Evolutionary conservation across 1,284 basidiomycete species (phyloP).

Genomic region (Porodaedalea pini): DNA sequence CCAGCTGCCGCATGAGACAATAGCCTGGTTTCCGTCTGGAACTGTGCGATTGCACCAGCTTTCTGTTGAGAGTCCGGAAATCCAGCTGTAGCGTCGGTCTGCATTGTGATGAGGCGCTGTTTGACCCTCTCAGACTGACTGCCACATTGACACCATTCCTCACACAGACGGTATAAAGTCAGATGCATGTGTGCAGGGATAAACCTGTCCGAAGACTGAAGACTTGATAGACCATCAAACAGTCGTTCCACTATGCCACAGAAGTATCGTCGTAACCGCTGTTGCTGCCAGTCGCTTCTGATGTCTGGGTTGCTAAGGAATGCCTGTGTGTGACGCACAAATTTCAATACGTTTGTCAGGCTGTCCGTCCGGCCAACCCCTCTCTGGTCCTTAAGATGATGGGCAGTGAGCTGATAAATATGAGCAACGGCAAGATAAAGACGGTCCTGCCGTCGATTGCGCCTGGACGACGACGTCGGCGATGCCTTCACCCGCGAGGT

Average conservation of each 20-base stretch:
- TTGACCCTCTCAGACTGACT: constrained; percentile 72
- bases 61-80: constrained; percentile 43
- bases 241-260: constrained; percentile 86
- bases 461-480: constrained; percentile 41
- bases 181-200: constrained; percentile 76
- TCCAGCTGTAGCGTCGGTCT: constrained; percentile 62
- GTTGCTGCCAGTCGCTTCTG: constrained; percentile 75
- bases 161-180: constrained; percentile 80
- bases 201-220: constrained; percentile 75
- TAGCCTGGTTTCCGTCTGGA: constrained; percentile 68
- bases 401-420: constrained; percentile 85
- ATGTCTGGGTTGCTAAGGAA: constrained; percentile 73
- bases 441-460: constrained; percentile 72
- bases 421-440: constrained; percentile 88
- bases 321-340: constrained; percentile 78
- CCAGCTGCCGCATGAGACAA: constrained; percentile 79
- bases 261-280: constrained; percentile 84
- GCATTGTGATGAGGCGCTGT: constrained; percentile 72
- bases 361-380: constrained; percentile 70
- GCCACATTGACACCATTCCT: constrained; percentile 92
- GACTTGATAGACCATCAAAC: constrained; percentile 71
- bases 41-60: constrained; percentile 59
- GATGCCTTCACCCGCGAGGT: constrained; percentile 48
- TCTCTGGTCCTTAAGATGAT: constrained; percentile 69
- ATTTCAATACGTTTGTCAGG: constrained; percentile 78